A percentile compares a stretch with the other conserved stretches of the same genome.
phyloP scores from a whole-genome alignment of 345 rosid species.

The Dipteronia sinensis region DNA sequence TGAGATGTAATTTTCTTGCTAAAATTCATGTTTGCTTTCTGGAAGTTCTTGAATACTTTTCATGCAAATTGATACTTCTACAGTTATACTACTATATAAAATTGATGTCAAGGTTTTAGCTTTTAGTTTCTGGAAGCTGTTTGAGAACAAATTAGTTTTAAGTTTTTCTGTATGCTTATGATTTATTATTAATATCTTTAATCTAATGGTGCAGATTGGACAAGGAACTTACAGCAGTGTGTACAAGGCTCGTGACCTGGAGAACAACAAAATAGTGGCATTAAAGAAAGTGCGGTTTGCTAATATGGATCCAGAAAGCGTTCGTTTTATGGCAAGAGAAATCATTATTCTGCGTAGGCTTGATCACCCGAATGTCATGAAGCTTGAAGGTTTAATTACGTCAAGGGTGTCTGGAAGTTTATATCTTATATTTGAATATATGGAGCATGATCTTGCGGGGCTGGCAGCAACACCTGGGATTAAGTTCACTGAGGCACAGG shows the following conservation, averaged over 20 bases:
- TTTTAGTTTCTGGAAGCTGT: not conserved
- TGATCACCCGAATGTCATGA: constrained; percentile 66
- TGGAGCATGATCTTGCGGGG: constrained; percentile 71
- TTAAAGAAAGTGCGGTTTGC: constrained; percentile 65
- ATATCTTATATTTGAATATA: constrained; percentile 60
- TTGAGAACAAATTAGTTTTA: not conserved
- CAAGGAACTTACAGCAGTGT: constrained; percentile 73
- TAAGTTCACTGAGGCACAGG: constrained; percentile 60
- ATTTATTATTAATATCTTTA: not conserved
- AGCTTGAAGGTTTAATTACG: constrained; percentile 60
- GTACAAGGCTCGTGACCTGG: constrained; percentile 61
- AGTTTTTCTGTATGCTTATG: not conserved
- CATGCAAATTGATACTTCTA: too few relatives aligned
- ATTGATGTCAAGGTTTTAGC: not conserved
- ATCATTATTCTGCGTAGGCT: constrained; percentile 53
- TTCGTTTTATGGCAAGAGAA: constrained; percentile 73
- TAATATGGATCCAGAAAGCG: constrained; percentile 70
- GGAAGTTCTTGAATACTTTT: too few relatives aligned
- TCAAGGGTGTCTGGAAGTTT: constrained; percentile 56
- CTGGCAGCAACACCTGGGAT: constrained; percentile 44
- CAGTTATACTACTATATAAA: not conserved
- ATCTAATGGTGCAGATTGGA: constrained; percentile 48
- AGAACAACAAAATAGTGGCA: constrained; percentile 56
- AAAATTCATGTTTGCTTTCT: too few relatives aligned
- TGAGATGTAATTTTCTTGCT: too few relatives aligned